phyloP scores from a whole-genome alignment of 768 basidiomycete species.

The Russula abietina region DNA sequence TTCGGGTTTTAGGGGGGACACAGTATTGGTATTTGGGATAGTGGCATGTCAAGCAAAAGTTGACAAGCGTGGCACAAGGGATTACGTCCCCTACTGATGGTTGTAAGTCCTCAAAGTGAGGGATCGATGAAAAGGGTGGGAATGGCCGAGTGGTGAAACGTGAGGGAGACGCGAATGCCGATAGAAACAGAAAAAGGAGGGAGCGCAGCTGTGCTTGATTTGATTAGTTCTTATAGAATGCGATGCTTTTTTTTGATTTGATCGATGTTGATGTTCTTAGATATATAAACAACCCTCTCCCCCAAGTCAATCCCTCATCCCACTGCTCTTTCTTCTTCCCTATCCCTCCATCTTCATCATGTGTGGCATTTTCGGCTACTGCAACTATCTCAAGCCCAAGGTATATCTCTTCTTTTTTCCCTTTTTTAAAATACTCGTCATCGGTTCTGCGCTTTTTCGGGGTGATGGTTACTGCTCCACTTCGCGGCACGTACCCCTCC shows the following conservation, averaged over 20 bases:
- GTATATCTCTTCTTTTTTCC: slow-evolving; percentile 37
- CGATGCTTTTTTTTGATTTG: too few species aligned
- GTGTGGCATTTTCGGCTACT: slow-evolving; percentile 98
- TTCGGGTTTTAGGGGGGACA: too few species aligned
- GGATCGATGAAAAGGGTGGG: neutral
- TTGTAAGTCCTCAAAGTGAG: too few species aligned
- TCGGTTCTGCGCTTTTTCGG: too few species aligned
- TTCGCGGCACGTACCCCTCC: neutral
- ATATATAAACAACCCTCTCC: neutral
- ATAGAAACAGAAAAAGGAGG: too few species aligned
- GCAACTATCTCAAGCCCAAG: slow-evolving; percentile 93
- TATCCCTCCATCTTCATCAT: slow-evolving; percentile 34
- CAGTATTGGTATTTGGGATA: too few species aligned
- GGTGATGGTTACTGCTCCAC: neutral
- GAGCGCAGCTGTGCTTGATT: too few species aligned
- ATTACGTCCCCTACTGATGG: too few species aligned
- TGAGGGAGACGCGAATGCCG: neutral
- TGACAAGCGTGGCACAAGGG: too few species aligned
- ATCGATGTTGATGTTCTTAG: too few species aligned
- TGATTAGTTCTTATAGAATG: too few species aligned
- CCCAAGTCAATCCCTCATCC: neutral
- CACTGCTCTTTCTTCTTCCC: neutral
- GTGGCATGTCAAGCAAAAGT: too few species aligned
- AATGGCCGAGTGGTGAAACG: neutral
- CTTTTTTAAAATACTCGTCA: neutral